Evolutionary conservation across 805 yeast genomes (phyloP).

Genomic region (Lipomyces yamadae): DNA sequence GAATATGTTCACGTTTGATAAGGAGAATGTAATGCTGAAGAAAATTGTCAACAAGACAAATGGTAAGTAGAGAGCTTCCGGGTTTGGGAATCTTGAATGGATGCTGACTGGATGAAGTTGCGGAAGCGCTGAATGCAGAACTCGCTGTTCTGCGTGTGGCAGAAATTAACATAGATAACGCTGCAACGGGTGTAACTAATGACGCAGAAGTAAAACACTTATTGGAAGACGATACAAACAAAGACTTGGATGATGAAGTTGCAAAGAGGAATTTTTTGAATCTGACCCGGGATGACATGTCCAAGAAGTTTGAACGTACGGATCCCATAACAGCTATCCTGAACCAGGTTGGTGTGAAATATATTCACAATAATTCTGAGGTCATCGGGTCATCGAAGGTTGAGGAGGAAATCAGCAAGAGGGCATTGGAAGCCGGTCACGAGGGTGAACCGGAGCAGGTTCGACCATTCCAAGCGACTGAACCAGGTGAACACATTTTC

Average conservation of each 20-base stretch:
- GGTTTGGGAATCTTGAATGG: background rate
- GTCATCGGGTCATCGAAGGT: constrained; percentile 25
- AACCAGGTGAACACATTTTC: background rate
- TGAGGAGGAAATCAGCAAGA: constrained; percentile 19
- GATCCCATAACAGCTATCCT: constrained; percentile 34
- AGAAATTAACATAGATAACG: constrained; percentile 12
- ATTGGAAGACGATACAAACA: background rate
- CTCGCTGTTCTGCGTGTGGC: constrained; percentile 14
- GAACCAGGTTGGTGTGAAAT: constrained; percentile 29
- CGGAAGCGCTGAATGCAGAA: constrained; percentile 25
- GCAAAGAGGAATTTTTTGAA: background rate
- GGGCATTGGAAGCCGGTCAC: constrained; percentile 10
- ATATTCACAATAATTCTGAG: constrained; percentile 30
- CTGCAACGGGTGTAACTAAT: background rate
- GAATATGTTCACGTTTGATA: constrained; percentile 21
- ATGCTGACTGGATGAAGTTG: constrained; percentile 10
- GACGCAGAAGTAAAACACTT: background rate
- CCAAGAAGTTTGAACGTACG: background rate
- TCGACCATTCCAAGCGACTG: constrained; percentile 5
- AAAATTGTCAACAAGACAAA: constrained; percentile 27
- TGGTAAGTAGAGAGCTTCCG: background rate
- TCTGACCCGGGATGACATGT: background rate
- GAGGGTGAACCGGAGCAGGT: background rate
- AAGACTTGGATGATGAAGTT: constrained; percentile 1
- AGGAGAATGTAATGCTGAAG: constrained; percentile 14